phyloP scores from a whole-genome alignment of 2,329 filamentous ascomycete genomes.

The Colletotrichum siamense region DNA sequence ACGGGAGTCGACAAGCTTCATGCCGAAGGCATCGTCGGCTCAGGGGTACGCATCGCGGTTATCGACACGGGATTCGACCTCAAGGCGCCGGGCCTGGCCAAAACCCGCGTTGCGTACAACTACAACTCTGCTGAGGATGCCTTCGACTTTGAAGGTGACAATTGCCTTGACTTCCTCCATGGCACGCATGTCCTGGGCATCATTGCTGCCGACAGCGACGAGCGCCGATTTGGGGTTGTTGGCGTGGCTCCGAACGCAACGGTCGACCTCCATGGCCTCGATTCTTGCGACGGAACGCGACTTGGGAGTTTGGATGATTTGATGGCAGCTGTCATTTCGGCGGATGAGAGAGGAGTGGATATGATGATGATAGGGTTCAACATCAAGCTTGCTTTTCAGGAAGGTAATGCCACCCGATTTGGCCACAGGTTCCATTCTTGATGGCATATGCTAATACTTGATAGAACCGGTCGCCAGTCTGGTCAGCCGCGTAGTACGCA shows the following conservation, averaged over 20 bases:
- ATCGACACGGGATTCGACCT: background rate
- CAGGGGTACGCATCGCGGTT: background rate
- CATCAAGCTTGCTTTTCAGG: background rate
- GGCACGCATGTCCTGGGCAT: slow-evolving; percentile 52
- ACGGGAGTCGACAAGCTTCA: background rate
- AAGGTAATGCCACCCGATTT: background rate
- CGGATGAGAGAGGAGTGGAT: background rate
- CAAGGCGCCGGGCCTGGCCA: background rate
- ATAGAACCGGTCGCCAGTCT: background rate
- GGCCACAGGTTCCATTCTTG: background rate
- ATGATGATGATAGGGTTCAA: background rate
- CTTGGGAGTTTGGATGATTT: background rate
- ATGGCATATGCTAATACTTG: fast-evolving
- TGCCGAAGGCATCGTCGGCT: background rate
- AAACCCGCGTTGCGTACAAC: background rate
- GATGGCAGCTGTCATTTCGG: background rate
- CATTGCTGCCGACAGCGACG: slow-evolving; percentile 37
- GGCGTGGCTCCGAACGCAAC: background rate
- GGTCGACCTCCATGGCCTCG: background rate
- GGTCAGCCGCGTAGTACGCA: background rate
- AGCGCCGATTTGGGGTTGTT: background rate
- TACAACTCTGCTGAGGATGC: background rate
- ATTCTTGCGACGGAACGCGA: background rate
- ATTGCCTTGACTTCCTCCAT: slow-evolving; percentile 34
- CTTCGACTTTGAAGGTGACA: background rate